These are phyloP conservation scores for Helicosporidium sp. DNA, from an alignment of 139 green algal genomes.

Conservation along the genomic window DNA sequence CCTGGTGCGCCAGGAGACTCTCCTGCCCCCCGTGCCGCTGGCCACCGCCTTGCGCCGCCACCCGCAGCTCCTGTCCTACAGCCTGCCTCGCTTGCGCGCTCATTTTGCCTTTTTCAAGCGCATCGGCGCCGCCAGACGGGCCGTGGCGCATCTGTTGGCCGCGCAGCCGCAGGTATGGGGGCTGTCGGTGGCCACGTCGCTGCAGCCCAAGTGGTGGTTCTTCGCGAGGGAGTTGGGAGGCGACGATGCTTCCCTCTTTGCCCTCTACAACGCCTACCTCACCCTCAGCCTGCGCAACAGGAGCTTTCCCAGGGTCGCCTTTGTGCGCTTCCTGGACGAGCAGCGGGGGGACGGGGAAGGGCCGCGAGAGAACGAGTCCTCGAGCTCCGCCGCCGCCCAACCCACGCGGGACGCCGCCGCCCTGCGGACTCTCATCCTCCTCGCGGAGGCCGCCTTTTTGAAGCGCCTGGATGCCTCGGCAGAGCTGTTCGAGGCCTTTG, in stretches of 20 bases:
- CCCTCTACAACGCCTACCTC: conserved; percentile 54
- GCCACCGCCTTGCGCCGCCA: conserved; percentile 21
- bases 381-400: no score
- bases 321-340: background rate
- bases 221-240: conserved; percentile 33
- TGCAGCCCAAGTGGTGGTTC: conserved; percentile 53
- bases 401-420: background rate
- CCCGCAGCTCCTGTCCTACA: conserved; percentile 51
- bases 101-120: conserved; percentile 12
- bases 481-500: no score
- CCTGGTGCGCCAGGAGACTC: conserved; percentile 18
- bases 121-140: conserved; percentile 28
- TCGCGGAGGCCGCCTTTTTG: conserved; percentile 1
- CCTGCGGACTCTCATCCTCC: background rate
- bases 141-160: conserved; percentile 21
- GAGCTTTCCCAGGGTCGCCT: background rate
- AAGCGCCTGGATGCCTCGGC: background rate
- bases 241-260: conserved; percentile 20
- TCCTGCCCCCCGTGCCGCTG: conserved; percentile 17
- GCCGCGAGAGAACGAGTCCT: no score
- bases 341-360: background rate
- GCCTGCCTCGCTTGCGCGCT: conserved; percentile 21
- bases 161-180: conserved; percentile 41
- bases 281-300: conserved; percentile 33
- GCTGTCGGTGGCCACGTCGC: conserved; percentile 27